Base-by-base conservation (phyloP, 768 basidiomycete genomes). In the Strobilomyces confusus region DNA sequence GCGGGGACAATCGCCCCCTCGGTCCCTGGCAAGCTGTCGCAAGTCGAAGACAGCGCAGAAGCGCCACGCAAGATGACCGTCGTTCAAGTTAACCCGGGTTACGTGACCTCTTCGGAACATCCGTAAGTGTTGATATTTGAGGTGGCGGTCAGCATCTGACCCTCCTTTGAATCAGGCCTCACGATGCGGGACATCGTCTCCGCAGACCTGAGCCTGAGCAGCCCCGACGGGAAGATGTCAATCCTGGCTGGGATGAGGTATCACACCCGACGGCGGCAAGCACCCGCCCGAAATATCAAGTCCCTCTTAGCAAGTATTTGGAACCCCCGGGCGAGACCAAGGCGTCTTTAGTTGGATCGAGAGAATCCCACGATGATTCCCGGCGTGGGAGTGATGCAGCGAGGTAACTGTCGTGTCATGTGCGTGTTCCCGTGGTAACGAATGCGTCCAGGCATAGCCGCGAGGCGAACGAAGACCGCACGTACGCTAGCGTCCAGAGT, bases 261-360 rank as follows among this genome's bases (percentile, higher is more conserved):
- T 29, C 22, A 9, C 51, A 41, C 19, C 25, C 32, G 22, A 37
- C 19, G 17, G 17, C 17, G 6, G 25, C 55, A 25, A 42, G 17
- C 13, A 2, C 40, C 4, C 30, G 19, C 17, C 49, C 14, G 7
- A 49, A 49, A 40, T 65, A 65, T 44, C 50, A 49, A 37, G 65
- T 67, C 0, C 64, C 64, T 52, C 48, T 59, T 13, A 59, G 48
- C 54, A 33, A 44, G 32, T 56, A 59, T 22, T 25, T 65, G 47
- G 25, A 29, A 29, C n/a, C 42, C 1, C 26, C 46, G 11, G 25
- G 12, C 13, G 29, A 51, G 7, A 17, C 3, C 11, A 25, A 43
- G 5, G 22, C 15, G 22, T 38, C 44, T 9, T 13, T 22, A 25
- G 49, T 44, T 19, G 49, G n/a, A 32, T 34, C 38, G 12, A 52